A percentile compares a stretch with the other conserved stretches of the same genome.
phyloP scores from a whole-genome alignment of 2,329 filamentous ascomycete genomes.

The Aspergillus alliaceus region DNA sequence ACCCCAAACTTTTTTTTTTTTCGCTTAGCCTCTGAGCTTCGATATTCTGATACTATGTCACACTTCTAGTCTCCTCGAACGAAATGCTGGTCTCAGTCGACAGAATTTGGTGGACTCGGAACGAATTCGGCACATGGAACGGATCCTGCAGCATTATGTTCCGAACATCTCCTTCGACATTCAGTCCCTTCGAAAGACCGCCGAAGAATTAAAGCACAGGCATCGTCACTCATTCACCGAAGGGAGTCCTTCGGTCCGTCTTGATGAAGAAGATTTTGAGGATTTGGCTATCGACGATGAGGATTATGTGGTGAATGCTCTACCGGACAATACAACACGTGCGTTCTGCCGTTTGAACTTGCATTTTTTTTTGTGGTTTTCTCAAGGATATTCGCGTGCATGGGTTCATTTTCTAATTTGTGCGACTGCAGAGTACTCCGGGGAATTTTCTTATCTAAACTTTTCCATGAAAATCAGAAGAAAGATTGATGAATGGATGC shows the following conservation, averaged over 20 bases:
- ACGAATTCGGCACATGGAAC: constrained; percentile 47
- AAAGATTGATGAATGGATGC: constrained; percentile 46
- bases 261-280: constrained; percentile 38
- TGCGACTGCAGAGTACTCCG: constrained; percentile 40
- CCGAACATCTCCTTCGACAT: constrained; percentile 47
- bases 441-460: constrained; percentile 47
- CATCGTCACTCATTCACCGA: constrained; percentile 34
- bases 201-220: constrained; percentile 44
- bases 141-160: constrained; percentile 49
- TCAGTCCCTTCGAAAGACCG: constrained; percentile 43
- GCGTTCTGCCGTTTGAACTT: constrained; percentile 12
- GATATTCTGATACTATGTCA: not conserved
- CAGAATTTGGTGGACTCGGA: constrained; percentile 38
- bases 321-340: constrained; percentile 43
- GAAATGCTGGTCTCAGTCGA: constrained; percentile 30
- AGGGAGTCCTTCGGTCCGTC: constrained; percentile 26
- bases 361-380: not conserved
- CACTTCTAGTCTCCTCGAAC: constrained; percentile 27
- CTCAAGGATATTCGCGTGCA: too few relatives aligned
- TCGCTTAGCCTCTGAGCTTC: not conserved
- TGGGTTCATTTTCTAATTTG: not conserved
- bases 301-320: constrained; percentile 40
- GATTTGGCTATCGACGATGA: constrained; percentile 44
- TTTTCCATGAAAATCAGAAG: constrained; percentile 45
- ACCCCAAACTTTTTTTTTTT: constrained; percentile 2